phyloP scores from a whole-genome alignment of 192 early-diverging fungal species.

The Dissophora ornata region DNA sequence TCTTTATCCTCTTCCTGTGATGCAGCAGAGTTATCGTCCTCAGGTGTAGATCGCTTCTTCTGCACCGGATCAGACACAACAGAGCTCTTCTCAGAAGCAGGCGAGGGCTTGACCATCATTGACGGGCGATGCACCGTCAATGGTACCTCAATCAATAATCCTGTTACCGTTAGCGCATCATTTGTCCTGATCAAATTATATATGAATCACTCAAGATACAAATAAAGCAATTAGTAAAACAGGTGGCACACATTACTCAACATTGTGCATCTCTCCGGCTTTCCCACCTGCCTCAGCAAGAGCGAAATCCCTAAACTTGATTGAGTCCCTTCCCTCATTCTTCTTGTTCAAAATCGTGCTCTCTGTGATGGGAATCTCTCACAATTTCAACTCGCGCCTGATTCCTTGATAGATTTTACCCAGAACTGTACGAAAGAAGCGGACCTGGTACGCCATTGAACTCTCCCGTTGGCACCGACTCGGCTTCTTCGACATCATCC shows the following conservation, averaged over 20 bases:
- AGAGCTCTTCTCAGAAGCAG: too few relatives aligned
- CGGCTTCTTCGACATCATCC: too few relatives aligned
- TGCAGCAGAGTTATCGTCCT: conserved; percentile 4
- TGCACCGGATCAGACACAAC: conserved; percentile 13
- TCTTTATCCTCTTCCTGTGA: conserved; percentile 54
- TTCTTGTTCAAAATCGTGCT: not conserved
- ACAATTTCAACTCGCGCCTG: not conserved
- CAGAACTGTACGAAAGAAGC: conserved; percentile 92
- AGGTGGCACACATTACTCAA: conserved; percentile 94
- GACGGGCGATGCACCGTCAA: conserved; percentile 39
- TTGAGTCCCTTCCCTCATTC: conserved; percentile 81
- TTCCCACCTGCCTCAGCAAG: conserved; percentile 76
- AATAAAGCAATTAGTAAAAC: too few relatives aligned
- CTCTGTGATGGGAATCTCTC: too few relatives aligned
- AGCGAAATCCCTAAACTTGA: conserved; percentile 88
- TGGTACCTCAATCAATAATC: conserved; percentile 66
- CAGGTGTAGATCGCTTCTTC: conserved; percentile 50
- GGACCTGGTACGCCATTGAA: conserved; percentile 2
- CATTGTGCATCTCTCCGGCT: conserved; percentile 85
- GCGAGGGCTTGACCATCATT: conserved; percentile 31
- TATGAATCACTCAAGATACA: too few relatives aligned
- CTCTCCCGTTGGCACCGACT: not conserved
- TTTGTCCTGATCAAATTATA: conserved; percentile 82
- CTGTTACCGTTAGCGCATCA: conserved; percentile 85
- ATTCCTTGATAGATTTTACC: conserved; percentile 76